Conservation (phyloP, 495 filamentous ascomycete genomes). For the Penicillium waksmanii region DNA sequence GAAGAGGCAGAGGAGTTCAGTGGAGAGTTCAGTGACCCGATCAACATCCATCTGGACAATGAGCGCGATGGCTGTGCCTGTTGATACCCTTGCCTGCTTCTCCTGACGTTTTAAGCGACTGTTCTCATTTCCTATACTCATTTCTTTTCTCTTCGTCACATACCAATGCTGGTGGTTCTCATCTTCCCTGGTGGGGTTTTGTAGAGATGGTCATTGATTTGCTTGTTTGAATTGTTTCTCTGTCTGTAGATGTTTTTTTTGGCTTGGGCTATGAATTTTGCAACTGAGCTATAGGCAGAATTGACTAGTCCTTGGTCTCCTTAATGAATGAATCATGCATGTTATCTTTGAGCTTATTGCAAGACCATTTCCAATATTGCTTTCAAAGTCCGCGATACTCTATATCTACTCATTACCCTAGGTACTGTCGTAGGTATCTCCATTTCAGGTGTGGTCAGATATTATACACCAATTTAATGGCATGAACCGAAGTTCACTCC, state of each 20-base stretch:
- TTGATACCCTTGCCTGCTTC: conserved; percentile 50
- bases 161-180: conserved; percentile 18
- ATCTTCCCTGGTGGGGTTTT: conserved; percentile 13
- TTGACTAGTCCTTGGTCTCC: conserved; percentile 2
- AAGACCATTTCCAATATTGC: no score
- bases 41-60: conserved; percentile 93
- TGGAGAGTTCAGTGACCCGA: conserved; percentile 94
- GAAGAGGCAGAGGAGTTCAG: conserved; percentile 93
- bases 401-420: no score
- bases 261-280: conserved; percentile 6
- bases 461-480: no score
- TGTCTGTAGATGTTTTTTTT: conserved; percentile 31
- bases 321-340: conserved; percentile 6
- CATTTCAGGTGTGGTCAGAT: no score
- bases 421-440: no score
- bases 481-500: no score
- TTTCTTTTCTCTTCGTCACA: conserved; percentile 20
- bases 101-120: conserved; percentile 34
- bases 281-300: background rate
- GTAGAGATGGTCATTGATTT: conserved; percentile 26
- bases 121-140: conserved; percentile 19
- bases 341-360: no score
- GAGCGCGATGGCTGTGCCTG: conserved; percentile 92
- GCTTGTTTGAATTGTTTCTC: conserved; percentile 16
- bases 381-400: no score